Base-by-base conservation (phyloP, 495 filamentous ascomycete species). In the Podospora pseudopauciseta region DNA sequence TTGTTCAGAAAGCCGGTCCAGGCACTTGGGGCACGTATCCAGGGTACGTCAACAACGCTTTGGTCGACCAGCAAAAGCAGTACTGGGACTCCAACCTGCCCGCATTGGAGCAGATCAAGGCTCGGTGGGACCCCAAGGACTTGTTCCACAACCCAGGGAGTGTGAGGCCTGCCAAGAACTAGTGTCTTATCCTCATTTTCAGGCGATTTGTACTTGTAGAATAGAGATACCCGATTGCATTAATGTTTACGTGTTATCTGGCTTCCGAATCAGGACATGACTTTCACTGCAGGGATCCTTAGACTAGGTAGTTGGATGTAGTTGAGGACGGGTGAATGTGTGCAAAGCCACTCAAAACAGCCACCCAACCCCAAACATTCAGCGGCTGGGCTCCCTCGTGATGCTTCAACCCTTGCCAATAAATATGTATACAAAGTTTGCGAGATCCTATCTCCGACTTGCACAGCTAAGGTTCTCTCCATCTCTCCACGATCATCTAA, bases 111-210 rank as follows among this genome's bases (percentile, higher is more conserved):
- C 66, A 69, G 28, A 74, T 90, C 27, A 91, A 91, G 81, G 68
- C 69, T 58, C 69, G 65, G 32, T 81, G 82, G 60, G 89, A 91
- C 77, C 85, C 87, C 5, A 67, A 70, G 20, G 78, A 84, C 26
- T 59, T 88, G 39, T 88, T 90, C 69, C 86, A 85, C 76, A 90
- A 91, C 73, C 89, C 89, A 5, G 88, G 90, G 79, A 84, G 85
- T 69, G 81, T 89, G 15, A 70, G 71, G 54, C 76, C 81, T 3
- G 77, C 66, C 20, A 15, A 39, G 18, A 34, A 7, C n/a, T 39
- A 58, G 39, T 3, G 7, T 49, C 39, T 0, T 49, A 1, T 11
- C 39, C 39, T 16, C 39, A 13, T 11, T 3, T 16, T 16, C 34
- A 16, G 15, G 39, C 39, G 39, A 49, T 49, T 13, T 49, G 39